These are phyloP conservation scores for Microbotryum saponariae DNA, from an alignment of 1,284 basidiomycete genomes.

Conservation along the genomic window DNA sequence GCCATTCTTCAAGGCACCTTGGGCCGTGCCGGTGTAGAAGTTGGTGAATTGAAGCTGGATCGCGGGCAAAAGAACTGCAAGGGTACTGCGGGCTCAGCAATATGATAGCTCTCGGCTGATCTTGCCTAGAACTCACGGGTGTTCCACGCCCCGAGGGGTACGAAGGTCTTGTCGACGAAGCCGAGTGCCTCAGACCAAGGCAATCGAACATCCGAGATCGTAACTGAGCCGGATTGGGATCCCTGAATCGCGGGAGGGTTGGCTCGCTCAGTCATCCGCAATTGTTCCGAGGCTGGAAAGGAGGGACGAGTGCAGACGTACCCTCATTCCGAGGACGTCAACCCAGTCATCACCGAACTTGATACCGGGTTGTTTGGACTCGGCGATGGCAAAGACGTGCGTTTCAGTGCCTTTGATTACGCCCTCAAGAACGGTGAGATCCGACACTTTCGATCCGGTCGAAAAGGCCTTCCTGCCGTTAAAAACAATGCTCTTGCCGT, in stretches of 20 bases:
- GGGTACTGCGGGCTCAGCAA: too few species aligned
- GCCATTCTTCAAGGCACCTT: constrained; percentile 38
- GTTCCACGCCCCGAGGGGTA: constrained; percentile 37
- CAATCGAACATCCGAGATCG: constrained; percentile 36
- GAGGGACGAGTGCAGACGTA: constrained; percentile 5
- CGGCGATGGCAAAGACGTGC: constrained; percentile 39
- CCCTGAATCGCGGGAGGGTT: too few species aligned
- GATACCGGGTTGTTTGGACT: constrained; percentile 37
- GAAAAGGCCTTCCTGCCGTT: constrained; percentile 41
- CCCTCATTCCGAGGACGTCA: constrained; percentile 41
- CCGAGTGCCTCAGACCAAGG: constrained; percentile 38
- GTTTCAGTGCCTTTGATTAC: constrained; percentile 21
- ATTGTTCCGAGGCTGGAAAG: too few species aligned
- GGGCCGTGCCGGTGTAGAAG: constrained; percentile 41
- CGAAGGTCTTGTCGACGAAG: constrained; percentile 26
- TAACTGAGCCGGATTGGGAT: constrained; percentile 36
- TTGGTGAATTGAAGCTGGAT: constrained; percentile 41
- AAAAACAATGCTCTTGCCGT: constrained; percentile 35
- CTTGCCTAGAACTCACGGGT: constrained; percentile 14
- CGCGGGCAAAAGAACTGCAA: constrained; percentile 36
- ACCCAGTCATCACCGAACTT: constrained; percentile 40
- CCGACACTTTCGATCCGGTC: constrained; percentile 40
- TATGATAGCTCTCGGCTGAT: too few species aligned
- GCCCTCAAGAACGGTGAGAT: constrained; percentile 41
- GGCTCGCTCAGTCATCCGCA: too few species aligned